These are phyloP conservation scores for Arthrobotrys sphaeroides DNA, from an alignment of 2,329 filamentous ascomycete species.

Conservation along the genomic window DNA sequence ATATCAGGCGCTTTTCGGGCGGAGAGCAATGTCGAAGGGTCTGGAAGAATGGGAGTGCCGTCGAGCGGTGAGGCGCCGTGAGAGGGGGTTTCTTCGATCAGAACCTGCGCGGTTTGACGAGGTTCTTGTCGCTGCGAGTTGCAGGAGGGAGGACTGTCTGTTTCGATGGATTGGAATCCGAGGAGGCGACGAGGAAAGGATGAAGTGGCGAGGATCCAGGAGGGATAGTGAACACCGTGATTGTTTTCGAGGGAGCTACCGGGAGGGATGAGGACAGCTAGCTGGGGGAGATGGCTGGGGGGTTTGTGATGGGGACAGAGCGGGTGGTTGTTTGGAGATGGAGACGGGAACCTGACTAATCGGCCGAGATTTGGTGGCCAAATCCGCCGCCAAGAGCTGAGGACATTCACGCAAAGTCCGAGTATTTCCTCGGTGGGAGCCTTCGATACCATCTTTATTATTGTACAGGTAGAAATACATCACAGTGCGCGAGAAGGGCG, in stretches of 20 bases:
- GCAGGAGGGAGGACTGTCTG: not conserved
- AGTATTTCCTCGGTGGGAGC: constrained; percentile 19
- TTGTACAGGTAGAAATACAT: constrained; percentile 34
- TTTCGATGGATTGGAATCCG: not conserved
- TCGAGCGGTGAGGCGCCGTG: not conserved
- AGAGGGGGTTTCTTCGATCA: constrained; percentile 11
- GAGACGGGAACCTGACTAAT: too few species aligned
- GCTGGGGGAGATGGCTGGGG: constrained; percentile 10
- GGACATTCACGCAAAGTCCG: not conserved
- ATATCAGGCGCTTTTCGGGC: not conserved
- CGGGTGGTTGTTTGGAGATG: too few species aligned
- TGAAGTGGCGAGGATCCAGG: too few species aligned
- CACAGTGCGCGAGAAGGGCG: too few species aligned
- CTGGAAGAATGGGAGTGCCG: constrained; percentile 14
- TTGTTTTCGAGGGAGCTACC: too few species aligned
- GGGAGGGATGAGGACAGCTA: not conserved
- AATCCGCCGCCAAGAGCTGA: not conserved
- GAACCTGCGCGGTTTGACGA: constrained; percentile 13
- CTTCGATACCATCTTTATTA: constrained; percentile 21
- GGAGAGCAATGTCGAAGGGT: constrained; percentile 7
- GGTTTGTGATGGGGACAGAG: too few species aligned
- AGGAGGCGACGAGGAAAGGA: not conserved
- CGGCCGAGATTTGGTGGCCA: constrained; percentile 5
- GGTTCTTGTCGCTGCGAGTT: constrained; percentile 4
- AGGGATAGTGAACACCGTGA: too few species aligned